phyloP scores from a whole-genome alignment of 2,329 filamentous ascomycete species.

The Fusarium pseudocircinatum region DNA sequence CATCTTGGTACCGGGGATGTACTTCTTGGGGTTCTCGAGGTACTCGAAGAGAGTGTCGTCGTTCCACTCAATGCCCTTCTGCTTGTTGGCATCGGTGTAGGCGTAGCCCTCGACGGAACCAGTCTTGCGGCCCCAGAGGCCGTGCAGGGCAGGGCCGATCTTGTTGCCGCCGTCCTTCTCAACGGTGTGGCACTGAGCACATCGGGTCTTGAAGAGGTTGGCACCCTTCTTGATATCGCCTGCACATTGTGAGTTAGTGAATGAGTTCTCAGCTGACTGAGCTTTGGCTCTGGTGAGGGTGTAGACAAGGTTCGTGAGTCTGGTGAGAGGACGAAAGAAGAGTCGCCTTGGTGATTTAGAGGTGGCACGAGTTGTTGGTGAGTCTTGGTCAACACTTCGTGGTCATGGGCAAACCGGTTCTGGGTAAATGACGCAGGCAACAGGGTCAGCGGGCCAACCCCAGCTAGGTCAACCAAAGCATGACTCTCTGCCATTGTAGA shows the following conservation, averaged over 20 bases:
- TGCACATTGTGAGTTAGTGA: constrained; percentile 59
- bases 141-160: constrained; percentile 96
- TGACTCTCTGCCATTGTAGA: not conserved
- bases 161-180: constrained; percentile 93
- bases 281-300: not conserved
- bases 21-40: constrained; percentile 99
- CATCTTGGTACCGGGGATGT: constrained; percentile 99
- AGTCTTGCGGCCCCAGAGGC: constrained; percentile 96
- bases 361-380: constrained; percentile 13
- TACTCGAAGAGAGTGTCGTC: constrained; percentile 91
- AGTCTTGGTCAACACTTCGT: constrained; percentile 19
- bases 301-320: not conserved
- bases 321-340: not conserved
- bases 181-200: constrained; percentile 98
- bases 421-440: constrained; percentile 50
- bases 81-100: constrained; percentile 99
- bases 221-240: constrained; percentile 97
- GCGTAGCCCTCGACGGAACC: constrained; percentile 91
- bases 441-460: constrained; percentile 17
- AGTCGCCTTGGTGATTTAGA: not conserved
- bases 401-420: constrained; percentile 25
- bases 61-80: constrained; percentile 90
- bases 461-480: not conserved
- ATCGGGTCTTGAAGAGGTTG: constrained; percentile 99
- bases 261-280: not conserved